Conservation (phyloP, 257 asterid species). For the Solanum habrochaites region DNA sequence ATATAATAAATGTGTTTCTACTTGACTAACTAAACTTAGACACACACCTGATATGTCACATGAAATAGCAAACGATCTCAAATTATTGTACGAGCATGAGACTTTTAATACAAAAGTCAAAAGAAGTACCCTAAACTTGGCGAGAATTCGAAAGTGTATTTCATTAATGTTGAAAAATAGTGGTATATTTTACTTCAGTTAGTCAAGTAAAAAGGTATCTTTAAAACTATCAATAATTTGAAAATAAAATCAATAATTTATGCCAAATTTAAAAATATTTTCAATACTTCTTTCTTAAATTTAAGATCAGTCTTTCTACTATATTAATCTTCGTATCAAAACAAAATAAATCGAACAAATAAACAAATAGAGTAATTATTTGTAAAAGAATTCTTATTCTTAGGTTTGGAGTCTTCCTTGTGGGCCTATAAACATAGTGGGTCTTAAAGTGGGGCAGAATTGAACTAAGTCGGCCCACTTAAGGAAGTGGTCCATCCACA, state of each 20-base stretch:
- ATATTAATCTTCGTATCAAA: neutral
- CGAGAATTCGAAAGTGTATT: neutral
- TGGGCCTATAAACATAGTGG: neutral
- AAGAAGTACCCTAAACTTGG: neutral
- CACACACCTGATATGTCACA: neutral
- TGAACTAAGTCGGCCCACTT: conserved; percentile 3
- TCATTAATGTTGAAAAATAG: no score
- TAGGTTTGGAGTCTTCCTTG: neutral
- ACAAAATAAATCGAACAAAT: neutral
- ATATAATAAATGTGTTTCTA: no score
- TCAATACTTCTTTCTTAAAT: neutral
- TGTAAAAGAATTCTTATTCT: neutral
- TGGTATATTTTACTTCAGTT: no score
- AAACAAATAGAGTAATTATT: no score
- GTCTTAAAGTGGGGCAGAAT: neutral
- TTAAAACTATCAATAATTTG: no score
- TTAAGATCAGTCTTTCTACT: neutral
- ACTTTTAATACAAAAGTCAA: neutral
- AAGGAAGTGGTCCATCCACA: conserved; percentile 11
- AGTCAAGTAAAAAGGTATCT: no score
- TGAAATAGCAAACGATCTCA: neutral
- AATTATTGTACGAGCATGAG: neutral
- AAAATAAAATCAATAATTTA: no score
- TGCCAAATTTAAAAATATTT: no score
- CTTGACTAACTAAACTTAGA: neutral